Evolutionary conservation across 306 rosid genomes (phyloP), one percentile per base, ranked within the genome.

Genomic region (Lagenaria siceraria): DNA sequence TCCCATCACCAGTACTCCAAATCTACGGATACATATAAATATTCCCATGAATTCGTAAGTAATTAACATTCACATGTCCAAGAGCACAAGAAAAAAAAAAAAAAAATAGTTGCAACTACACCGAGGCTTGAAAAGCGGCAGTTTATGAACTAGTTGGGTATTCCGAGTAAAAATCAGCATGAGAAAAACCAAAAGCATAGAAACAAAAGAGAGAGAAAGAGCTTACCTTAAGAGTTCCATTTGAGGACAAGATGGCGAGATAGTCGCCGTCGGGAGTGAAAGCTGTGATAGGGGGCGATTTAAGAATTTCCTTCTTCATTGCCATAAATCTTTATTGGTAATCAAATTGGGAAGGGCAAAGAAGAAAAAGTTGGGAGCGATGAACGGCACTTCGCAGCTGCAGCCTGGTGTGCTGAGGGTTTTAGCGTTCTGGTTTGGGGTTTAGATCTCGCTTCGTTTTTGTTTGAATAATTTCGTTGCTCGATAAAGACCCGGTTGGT

Each of bases 1-100:
- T 53, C 55, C 87, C 88, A 77, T 60, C 77, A 56, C 52, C 40
- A 70, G 88, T 84, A 83, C 84, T 86, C 92, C 89, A 88, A 79
- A 88, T 81, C 92, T 88, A 66, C 49, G 0, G 71, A 63, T 33
- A 64, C 72, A 64, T 15, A 63, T 17, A 63, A 63, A 1, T 9
- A 29, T 65, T 1, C 18, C 17, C 49, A 36, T 10, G 1, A 40
- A n/a, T 40, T n/a, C 52, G 19, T 10, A 29, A 61, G 29, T 35
- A 38, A 43, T 22, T 13, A 69, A 42, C 74, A 42, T n/a, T 33
- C 17, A 68, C 10, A 68, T 21, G 22, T 13, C n/a, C 53, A 68
- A 13, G 7, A 69, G 54, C 13, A 43, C 18, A 22, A 46, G 33
- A 13, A 22, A 11, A 48, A 48, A 4, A 22, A n/a, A 21, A 27